Evolutionary conservation across 805 yeast species (phyloP).

Genomic region (Schwanniomyces polymorphus): DNA sequence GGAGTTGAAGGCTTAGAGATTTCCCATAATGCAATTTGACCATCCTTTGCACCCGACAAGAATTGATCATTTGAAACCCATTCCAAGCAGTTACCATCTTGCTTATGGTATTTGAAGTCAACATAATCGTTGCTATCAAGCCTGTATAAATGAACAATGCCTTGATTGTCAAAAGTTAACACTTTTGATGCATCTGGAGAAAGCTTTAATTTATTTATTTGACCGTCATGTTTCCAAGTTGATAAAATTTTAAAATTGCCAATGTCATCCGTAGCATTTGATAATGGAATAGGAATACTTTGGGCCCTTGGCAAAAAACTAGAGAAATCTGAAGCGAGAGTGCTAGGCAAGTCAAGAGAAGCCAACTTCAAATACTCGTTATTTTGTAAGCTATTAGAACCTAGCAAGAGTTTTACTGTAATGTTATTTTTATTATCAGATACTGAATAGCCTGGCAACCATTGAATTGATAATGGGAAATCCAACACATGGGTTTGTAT

Average conservation of each 20-base stretch:
- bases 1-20: constrained; percentile 46
- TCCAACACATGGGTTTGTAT: constrained; percentile 66
- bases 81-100: constrained; percentile 70
- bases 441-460: constrained; percentile 52
- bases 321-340: constrained; percentile 40
- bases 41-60: constrained; percentile 66
- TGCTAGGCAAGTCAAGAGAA: constrained; percentile 48
- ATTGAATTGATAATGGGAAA: constrained; percentile 71
- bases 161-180: constrained; percentile 56
- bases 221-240: constrained; percentile 64
- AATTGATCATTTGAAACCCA: constrained; percentile 57
- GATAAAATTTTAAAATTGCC: constrained; percentile 44
- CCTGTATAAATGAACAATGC: constrained; percentile 49
- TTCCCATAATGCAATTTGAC: constrained; percentile 73
- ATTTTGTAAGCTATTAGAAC: constrained; percentile 46
- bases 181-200: constrained; percentile 49
- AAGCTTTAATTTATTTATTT: constrained; percentile 61
- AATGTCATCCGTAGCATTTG: constrained; percentile 21
- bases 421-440: constrained; percentile 30
- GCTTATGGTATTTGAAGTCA: constrained; percentile 54
- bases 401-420: constrained; percentile 42
- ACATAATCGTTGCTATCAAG: constrained; percentile 13
- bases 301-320: constrained; percentile 21
- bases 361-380: constrained; percentile 48
- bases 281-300: constrained; percentile 21